Conservation (phyloP, 345 rosid genomes). For the Rhodamnia rubescens region DNA sequence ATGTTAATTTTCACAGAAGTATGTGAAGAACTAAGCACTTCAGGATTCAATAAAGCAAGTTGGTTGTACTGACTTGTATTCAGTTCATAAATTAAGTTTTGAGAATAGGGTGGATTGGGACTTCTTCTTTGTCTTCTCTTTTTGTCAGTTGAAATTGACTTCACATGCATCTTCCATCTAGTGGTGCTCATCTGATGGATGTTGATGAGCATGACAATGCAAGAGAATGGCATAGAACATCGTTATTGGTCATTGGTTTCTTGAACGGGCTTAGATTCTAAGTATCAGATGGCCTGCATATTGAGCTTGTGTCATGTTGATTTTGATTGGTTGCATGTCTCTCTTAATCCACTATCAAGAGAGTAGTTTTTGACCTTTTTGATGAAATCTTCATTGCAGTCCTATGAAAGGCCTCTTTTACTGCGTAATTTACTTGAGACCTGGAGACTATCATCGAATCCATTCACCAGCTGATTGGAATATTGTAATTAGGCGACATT, state of each 20-base stretch:
- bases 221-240: not conserved
- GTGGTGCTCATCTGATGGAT: not conserved
- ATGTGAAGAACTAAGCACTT: too few species aligned
- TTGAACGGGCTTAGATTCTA: not conserved
- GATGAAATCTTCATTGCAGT: slow-evolving; percentile 23
- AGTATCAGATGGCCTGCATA: not conserved
- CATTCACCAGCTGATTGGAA: slow-evolving; percentile 95
- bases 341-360: not conserved
- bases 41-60: not conserved
- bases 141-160: not conserved
- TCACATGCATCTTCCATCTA: not conserved
- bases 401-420: slow-evolving; percentile 83
- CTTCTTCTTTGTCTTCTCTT: not conserved
- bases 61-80: not conserved
- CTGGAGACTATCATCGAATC: slow-evolving; percentile 88
- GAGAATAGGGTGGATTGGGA: not conserved
- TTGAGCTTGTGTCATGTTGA: not conserved
- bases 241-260: not conserved
- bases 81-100: not conserved
- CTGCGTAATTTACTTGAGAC: slow-evolving; percentile 87
- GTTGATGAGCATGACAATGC: not conserved
- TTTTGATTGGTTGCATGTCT: not conserved
- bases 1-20: too few species aligned
- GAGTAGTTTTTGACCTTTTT: not conserved
- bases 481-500: slow-evolving; percentile 72